Evolutionary conservation across 2,329 filamentous ascomycete genomes (phyloP), one percentile per base, ranked within the genome.

Genomic region (Pyrenochaeta sp.): DNA sequence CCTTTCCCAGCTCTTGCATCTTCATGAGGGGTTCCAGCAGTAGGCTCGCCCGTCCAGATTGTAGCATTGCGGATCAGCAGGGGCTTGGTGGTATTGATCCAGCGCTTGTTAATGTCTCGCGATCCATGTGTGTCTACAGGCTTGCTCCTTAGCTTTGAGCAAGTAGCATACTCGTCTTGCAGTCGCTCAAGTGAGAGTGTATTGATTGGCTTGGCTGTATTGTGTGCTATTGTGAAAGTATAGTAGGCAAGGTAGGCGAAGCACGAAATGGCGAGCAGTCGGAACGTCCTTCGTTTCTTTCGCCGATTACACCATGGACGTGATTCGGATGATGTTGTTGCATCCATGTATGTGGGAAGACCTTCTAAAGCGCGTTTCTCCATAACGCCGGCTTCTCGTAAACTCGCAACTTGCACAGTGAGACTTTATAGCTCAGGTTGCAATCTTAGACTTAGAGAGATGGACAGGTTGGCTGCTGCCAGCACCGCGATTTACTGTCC

Each of bases 1-100:
- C 87, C 87, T 56, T 84, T 84, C 19, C 88, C 88, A 28, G 79
- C 80, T 40, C 82, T 81, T 0, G 85, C 85, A 64, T 87, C 86
- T 45, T 84, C 82, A 5, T 78, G 72, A 6, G 81, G 83, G 1
- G 82, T 84, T 9, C 85, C 86, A 34, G 80, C 56, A 0, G 68
- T 72, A 0, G 88, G 85, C 74, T 90, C 88, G 34, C 88, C 88
- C 3, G 85, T 80, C 88, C 88, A 90, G 22, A 90, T 81, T 1
- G 85, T 87, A 4, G 88, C 88, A 69, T 90, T 90, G 59, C 82
- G 85, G 64, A 90, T 89, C 40, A 90, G 80, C 0, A 86, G 86
- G 0, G 88, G 83, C 61, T 82, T 83, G 52, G 84, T 81, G 50
- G 86, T 86, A 3, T 85, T 80, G 43, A 88, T 73, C 68, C 85